These are phyloP conservation scores for Pezicula radicicola DNA, from an alignment of 2,329 filamentous ascomycete species.

Conservation along the genomic window DNA sequence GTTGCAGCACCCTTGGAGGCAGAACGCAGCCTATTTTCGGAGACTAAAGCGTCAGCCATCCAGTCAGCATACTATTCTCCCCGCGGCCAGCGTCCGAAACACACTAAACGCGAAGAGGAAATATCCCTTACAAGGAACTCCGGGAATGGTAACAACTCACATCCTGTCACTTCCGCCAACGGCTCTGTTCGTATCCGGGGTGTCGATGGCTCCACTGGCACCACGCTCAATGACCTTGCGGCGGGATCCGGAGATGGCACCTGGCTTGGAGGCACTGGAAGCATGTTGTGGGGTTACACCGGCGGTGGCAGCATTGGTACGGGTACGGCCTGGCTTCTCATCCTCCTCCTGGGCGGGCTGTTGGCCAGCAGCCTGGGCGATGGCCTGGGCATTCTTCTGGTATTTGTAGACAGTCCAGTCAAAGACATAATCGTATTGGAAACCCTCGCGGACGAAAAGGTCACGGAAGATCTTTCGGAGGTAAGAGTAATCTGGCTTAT, in stretches of 20 bases:
- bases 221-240: constrained; percentile 80
- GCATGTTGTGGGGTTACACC: constrained; percentile 48
- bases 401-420: constrained; percentile 99
- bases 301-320: constrained; percentile 62
- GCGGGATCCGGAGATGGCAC: constrained; percentile 71
- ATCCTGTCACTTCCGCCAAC: constrained; percentile 86
- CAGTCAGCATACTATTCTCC: constrained; percentile 70
- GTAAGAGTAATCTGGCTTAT: constrained; percentile 99
- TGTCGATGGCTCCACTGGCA: constrained; percentile 53
- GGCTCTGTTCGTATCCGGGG: constrained; percentile 70
- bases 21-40: constrained; percentile 83
- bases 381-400: constrained; percentile 97
- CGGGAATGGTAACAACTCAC: constrained; percentile 71
- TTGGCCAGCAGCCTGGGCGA: constrained; percentile 74
- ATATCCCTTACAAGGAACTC: constrained; percentile 77
- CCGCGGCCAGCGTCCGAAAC: constrained; percentile 69
- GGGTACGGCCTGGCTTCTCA: constrained; percentile 70
- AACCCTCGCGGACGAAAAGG: constrained; percentile 96
- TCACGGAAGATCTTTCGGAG: constrained; percentile 99
- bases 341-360: constrained; percentile 67
- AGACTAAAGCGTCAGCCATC: constrained; percentile 80
- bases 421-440: constrained; percentile 99
- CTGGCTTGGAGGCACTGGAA: constrained; percentile 64
- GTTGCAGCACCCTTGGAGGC: constrained; percentile 67
- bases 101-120: constrained; percentile 83